A percentile compares a stretch with the other conserved stretches of the same genome.
Conservation (phyloP, 2,329 filamentous ascomycete species). For the Aurifilum marmelostoma region DNA sequence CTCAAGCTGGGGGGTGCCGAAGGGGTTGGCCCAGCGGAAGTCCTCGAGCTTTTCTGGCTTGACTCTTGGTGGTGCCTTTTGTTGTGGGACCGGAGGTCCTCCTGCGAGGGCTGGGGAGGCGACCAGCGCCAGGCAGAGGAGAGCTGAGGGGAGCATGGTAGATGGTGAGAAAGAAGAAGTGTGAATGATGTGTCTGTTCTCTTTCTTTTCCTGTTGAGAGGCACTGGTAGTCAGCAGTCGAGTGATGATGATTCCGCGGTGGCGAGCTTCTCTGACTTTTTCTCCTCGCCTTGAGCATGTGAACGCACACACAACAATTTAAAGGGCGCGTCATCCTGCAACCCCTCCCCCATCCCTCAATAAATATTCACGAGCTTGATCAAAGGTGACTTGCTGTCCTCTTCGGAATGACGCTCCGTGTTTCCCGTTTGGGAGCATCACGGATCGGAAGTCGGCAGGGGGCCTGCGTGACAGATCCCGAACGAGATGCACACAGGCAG, state of each 20-base stretch:
- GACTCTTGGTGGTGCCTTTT: constrained; percentile 34
- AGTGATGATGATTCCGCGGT: neutral
- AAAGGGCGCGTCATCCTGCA: neutral
- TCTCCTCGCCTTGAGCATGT: neutral
- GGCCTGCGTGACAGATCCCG: neutral
- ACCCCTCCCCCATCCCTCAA: neutral
- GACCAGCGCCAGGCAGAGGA: constrained; percentile 34
- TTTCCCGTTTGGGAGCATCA: constrained; percentile 32
- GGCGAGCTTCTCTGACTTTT: neutral
- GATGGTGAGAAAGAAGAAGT: constrained; percentile 15
- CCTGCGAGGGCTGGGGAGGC: constrained; percentile 30
- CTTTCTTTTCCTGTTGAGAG: neutral
- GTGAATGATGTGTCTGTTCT: constrained; percentile 15
- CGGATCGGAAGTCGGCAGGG: neutral
- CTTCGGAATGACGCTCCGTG: constrained; percentile 38
- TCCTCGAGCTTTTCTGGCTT: constrained; percentile 42
- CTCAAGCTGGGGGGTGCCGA: constrained; percentile 36
- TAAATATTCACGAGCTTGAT: constrained; percentile 3
- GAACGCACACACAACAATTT: neutral
- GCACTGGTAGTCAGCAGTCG: neutral
- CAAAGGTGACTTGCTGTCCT: constrained; percentile 38
- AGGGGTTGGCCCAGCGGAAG: constrained; percentile 49
- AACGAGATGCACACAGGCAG: neutral
- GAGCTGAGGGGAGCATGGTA: constrained; percentile 19
- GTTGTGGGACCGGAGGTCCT: constrained; percentile 28